phyloP scores from a whole-genome alignment of 495 filamentous ascomycete species.

The Xanthoparmelia taractica region DNA sequence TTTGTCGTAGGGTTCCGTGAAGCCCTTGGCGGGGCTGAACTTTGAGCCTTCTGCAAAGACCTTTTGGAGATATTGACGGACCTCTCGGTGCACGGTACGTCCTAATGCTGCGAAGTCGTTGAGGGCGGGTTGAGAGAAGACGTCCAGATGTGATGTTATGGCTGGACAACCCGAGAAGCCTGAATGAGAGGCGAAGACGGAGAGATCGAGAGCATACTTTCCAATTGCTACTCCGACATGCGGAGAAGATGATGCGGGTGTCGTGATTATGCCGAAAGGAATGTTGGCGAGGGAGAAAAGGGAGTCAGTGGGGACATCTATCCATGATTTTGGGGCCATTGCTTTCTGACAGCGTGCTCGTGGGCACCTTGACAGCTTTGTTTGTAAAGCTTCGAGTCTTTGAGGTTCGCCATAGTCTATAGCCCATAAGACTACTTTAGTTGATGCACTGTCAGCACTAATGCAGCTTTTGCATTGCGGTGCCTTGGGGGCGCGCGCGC shows the following conservation, averaged over 20 bases:
- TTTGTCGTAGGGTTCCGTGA: conserved; percentile 46
- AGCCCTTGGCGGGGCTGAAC: conserved; percentile 40
- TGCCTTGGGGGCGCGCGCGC: too few species aligned
- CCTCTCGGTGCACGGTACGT: conserved; percentile 58
- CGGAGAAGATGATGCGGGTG: conserved; percentile 43
- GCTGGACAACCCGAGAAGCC: conserved; percentile 55
- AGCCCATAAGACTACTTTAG: too few species aligned
- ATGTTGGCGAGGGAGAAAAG: conserved; percentile 86
- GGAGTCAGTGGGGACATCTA: conserved; percentile 54
- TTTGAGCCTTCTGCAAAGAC: conserved; percentile 57
- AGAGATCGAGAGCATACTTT: conserved; percentile 67
- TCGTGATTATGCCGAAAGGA: conserved; percentile 83
- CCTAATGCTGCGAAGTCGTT: conserved; percentile 80
- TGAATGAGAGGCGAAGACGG: conserved; percentile 48
- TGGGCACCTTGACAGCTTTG: not conserved
- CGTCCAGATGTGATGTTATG: conserved; percentile 47
- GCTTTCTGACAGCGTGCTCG: not conserved
- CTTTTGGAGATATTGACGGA: conserved; percentile 65
- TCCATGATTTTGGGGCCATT: conserved; percentile 56
- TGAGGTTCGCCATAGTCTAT: not conserved
- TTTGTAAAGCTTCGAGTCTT: not conserved
- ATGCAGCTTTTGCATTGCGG: not conserved
- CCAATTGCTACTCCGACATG: conserved; percentile 76
- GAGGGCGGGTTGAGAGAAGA: conserved; percentile 64
- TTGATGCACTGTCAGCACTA: not conserved